phyloP scores from a whole-genome alignment of 208 protist species.

The Acanthamoeba comandoni region DNA sequence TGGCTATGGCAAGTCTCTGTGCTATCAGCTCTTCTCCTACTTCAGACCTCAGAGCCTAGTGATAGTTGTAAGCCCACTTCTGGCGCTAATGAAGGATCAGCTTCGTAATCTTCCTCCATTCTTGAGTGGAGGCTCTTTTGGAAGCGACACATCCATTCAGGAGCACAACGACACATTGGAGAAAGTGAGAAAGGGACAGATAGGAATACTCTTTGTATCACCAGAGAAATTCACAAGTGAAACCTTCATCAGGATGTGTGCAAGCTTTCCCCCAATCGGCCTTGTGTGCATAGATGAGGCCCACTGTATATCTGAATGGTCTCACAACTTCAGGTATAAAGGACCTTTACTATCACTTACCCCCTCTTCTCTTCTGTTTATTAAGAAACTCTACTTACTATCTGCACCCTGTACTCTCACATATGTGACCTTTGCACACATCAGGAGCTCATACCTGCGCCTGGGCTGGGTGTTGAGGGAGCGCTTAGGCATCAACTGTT shows the following conservation, averaged over 20 bases:
- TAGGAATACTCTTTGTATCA: background rate
- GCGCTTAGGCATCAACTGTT: background rate
- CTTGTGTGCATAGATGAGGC: conserved; percentile 94
- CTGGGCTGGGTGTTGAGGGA: background rate
- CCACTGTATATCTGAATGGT: conserved; percentile 96
- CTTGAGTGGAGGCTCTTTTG: conserved; percentile 74
- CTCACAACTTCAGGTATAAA: conserved; percentile 93
- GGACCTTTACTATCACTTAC: background rate
- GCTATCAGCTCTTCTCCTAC: conserved; percentile 92
- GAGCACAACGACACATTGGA: conserved; percentile 19
- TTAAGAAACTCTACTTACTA: background rate
- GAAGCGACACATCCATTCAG: background rate
- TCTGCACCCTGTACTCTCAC: background rate
- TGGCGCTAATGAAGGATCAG: conserved; percentile 90
- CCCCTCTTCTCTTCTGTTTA: background rate
- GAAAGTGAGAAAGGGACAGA: conserved; percentile 7
- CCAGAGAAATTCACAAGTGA: conserved; percentile 8
- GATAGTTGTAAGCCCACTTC: conserved; percentile 88
- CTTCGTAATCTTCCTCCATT: conserved; percentile 77
- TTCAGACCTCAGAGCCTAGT: conserved; percentile 53
- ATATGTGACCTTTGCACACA: too few species aligned
- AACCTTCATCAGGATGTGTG: conserved; percentile 75
- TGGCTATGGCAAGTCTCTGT: conserved; percentile 96
- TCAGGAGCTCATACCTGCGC: conserved; percentile 24
- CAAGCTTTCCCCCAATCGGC: conserved; percentile 68